Percentiles rank a stretch among this genome's conserved stretches.
These are phyloP conservation scores for Helotiales sp. DNA, from an alignment of 2,329 filamentous ascomycete species.

Conservation along the genomic window DNA sequence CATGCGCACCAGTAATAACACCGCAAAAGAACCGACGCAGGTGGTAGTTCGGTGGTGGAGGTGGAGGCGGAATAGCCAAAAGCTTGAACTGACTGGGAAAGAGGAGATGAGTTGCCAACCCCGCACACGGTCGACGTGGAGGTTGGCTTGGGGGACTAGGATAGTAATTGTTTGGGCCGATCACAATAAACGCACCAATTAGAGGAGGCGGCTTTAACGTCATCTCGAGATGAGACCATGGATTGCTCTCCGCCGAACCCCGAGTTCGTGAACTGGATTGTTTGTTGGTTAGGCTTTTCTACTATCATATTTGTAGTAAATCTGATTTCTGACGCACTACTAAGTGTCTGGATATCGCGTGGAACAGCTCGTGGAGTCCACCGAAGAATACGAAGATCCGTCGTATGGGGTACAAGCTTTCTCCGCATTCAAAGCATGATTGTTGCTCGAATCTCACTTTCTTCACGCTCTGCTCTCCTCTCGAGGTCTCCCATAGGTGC, in stretches of 20 bases:
- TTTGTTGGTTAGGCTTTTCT: no score
- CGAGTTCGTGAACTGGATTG: neutral
- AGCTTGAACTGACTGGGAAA: constrained; percentile 22
- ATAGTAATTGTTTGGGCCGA: neutral
- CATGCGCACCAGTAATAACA: constrained; percentile 27
- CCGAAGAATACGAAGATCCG: neutral
- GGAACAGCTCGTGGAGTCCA: neutral
- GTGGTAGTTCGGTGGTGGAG: no score
- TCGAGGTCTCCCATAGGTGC: neutral
- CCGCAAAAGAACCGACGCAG: constrained; percentile 20
- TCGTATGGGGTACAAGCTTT: constrained; percentile 13
- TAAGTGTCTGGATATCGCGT: constrained; percentile 3
- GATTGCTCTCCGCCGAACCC: neutral
- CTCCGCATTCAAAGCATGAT: constrained; percentile 10
- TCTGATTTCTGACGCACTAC: neutral
- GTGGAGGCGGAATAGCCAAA: constrained; percentile 13
- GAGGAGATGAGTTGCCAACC: constrained; percentile 6
- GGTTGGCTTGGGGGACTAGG: no score
- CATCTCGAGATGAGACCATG: constrained; percentile 1
- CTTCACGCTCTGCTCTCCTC: neutral
- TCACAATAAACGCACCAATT: constrained; percentile 32
- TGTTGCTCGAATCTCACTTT: constrained; percentile 17
- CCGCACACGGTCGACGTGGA: constrained; percentile 23
- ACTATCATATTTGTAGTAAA: neutral
- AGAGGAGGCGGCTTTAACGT: constrained; percentile 24